A percentile compares a stretch with the other conserved stretches of the same genome.
phyloP scores from a whole-genome alignment of 2,329 filamentous ascomycete genomes.

The Graphilbum fragrans region DNA sequence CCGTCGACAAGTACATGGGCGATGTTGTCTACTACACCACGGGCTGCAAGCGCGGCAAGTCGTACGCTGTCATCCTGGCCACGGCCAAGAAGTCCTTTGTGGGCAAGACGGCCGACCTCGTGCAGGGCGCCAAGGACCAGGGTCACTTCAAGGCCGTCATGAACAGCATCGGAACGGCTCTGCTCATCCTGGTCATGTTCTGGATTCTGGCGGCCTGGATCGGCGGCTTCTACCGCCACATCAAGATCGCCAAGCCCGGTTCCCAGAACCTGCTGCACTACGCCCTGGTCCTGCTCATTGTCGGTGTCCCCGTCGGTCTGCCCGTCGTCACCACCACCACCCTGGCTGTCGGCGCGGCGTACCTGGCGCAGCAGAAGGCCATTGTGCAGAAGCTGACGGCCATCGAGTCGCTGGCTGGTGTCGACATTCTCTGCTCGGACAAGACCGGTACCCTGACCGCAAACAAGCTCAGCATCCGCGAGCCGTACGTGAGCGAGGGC shows the following conservation, averaged over 20 bases:
- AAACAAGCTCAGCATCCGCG: constrained; percentile 81
- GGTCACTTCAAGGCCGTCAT: constrained; percentile 89
- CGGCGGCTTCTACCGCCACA: constrained; percentile 81
- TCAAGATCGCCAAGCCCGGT: constrained; percentile 46
- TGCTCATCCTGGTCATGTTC: constrained; percentile 69
- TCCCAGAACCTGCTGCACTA: constrained; percentile 56
- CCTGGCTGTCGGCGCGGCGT: constrained; percentile 87
- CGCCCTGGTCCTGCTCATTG: constrained; percentile 80
- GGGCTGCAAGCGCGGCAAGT: constrained; percentile 80
- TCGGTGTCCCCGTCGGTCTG: constrained; percentile 86
- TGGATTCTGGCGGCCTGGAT: constrained; percentile 78
- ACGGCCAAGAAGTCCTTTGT: constrained; percentile 88
- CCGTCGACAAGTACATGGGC: constrained; percentile 75
- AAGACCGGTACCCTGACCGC: constrained; percentile 90
- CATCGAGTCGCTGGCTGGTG: constrained; percentile 84
- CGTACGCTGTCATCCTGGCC: constrained; percentile 68
- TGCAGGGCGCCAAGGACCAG: constrained; percentile 59
- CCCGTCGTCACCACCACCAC: constrained; percentile 88
- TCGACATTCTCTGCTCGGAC: constrained; percentile 88
- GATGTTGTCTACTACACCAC: constrained; percentile 79
- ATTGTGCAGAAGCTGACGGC: constrained; percentile 89
- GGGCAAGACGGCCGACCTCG: constrained; percentile 75
- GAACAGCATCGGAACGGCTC: constrained; percentile 71
- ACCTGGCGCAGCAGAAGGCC: constrained; percentile 83
- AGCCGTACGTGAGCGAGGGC: constrained; percentile 72